phyloP scores from a whole-genome alignment of 441 rosid species.

The Syzygium syzygioides region DNA sequence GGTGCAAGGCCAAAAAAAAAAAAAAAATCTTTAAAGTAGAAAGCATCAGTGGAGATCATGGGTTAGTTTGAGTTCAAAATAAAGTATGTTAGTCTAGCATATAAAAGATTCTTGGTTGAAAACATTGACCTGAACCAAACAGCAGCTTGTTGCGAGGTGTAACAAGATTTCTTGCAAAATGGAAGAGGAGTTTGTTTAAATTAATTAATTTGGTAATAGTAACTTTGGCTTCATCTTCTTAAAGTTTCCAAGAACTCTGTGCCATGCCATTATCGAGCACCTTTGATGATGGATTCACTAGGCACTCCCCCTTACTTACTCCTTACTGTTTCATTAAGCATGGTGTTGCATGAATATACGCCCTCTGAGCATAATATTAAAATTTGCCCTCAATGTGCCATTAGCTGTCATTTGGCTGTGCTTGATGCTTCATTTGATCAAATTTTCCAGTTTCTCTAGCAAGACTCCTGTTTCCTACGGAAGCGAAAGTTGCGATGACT shows the following conservation, averaged over 20 bases:
- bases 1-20: not conserved
- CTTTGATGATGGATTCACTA: not conserved
- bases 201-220: not conserved
- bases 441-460: conserved; percentile 67
- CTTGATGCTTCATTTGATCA: not conserved
- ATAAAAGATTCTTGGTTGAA: not conserved
- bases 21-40: not conserved
- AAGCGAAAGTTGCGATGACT: conserved; percentile 68
- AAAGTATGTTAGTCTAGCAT: not conserved
- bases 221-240: not conserved
- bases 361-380: not conserved
- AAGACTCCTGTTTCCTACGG: conserved; percentile 71
- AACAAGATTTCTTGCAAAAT: not conserved
- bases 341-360: not conserved
- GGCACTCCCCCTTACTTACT: not conserved
- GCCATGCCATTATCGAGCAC: not conserved
- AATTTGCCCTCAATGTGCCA: not conserved
- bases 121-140: not conserved
- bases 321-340: not conserved
- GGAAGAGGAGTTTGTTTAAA: not conserved
- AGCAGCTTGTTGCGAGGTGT: not conserved
- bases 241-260: not conserved
- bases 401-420: not conserved
- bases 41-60: not conserved
- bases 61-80: not conserved